Percentiles rank a stretch among this genome's conserved stretches.
Evolutionary conservation across 2,329 filamentous ascomycete species (phyloP).

Genomic region (Rutstroemia sydowiana): DNA sequence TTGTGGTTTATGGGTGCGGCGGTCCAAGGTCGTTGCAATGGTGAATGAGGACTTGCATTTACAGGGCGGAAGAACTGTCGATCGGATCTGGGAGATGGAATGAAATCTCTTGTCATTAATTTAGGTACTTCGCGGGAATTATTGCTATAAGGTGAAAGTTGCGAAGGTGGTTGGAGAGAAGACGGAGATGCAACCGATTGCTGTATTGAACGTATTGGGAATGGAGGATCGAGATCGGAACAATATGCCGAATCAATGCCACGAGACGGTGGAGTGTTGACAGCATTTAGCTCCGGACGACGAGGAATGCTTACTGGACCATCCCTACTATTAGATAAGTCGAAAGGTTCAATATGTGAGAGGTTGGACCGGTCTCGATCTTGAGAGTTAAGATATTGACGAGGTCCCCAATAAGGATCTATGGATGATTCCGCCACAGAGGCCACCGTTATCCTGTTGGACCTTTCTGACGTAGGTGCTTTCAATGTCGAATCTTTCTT

Average conservation of each 20-base stretch:
- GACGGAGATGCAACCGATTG: constrained; percentile 9
- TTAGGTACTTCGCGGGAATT: constrained; percentile 6
- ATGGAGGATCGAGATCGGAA: constrained; percentile 25
- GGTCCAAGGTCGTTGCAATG: constrained; percentile 41
- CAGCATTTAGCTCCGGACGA: constrained; percentile 12
- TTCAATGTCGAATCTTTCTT: constrained; percentile 20
- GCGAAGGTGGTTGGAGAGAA: constrained; percentile 7
- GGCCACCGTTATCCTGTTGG: constrained; percentile 5
- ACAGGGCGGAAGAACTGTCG: constrained; percentile 54
- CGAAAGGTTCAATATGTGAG: neutral
- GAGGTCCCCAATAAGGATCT: constrained; percentile 13
- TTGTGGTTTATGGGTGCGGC: constrained; percentile 24
- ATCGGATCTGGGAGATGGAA: constrained; percentile 39
- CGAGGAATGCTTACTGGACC: constrained; percentile 3
- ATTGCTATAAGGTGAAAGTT: neutral
- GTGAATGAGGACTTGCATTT: constrained; percentile 55
- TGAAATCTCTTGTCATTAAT: constrained; percentile 14
- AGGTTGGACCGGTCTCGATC: no score
- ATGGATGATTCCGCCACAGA: constrained; percentile 6
- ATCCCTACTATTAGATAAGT: neutral
- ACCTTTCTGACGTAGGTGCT: neutral
- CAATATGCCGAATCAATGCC: constrained; percentile 30
- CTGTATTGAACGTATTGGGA: constrained; percentile 11
- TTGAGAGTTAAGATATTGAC: constrained; percentile 6
- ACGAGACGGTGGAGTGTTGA: constrained; percentile 23